Base-by-base conservation (phyloP, 257 asterid genomes). In the Verbascum thapsus region DNA sequence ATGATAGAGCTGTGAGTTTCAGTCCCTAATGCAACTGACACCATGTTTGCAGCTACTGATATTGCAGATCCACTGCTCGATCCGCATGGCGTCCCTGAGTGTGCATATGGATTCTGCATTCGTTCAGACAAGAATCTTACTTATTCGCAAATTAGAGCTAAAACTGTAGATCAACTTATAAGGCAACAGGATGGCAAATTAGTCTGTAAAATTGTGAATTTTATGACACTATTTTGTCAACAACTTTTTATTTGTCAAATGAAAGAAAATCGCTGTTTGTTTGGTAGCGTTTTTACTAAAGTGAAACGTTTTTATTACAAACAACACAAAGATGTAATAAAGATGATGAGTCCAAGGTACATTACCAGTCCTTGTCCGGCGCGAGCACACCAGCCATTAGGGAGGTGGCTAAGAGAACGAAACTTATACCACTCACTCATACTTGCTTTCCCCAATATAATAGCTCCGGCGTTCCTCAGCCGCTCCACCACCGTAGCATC, bases 21-120 rank as follows among this genome's bases (percentile, higher is more conserved):
- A 1, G 85, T 80, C 37, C 95, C 96, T 0, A 88, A 67, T 1
- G 96, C 78, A 16, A 81, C 81, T 10, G 76, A 58, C 1, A 39
- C 90, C 91, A 88, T 72, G 73, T 85, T 85, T 40, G 86, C 83
- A 2, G 91, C 91, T 19, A 81, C 91, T 1, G 91, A 81, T 61
- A 77, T 82, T 26, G 96, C 92, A 18, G 90, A 85, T 32, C 95
- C 92, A 15, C 85, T 81, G 79, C 95, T 86, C 4, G 92, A 88
- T 38, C 92, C 90, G 42, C 92, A 81, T 0, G 88, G 82, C 4
- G 67, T 70, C 13, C 77, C 78, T 0, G 83, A 59, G 4, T 67
- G 44, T 11, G 69, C 67, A 52, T 81, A 88, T 0, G 96, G 95
- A 64, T 88, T 88, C 95, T 85, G 74, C 77, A 74, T 32, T 11